Percentiles rank a stretch among this genome's conserved stretches.
These are phyloP conservation scores for Hsuehochloa calcarea DNA, from an alignment of 176 grass and related monocot genomes.

Conservation along the genomic window DNA sequence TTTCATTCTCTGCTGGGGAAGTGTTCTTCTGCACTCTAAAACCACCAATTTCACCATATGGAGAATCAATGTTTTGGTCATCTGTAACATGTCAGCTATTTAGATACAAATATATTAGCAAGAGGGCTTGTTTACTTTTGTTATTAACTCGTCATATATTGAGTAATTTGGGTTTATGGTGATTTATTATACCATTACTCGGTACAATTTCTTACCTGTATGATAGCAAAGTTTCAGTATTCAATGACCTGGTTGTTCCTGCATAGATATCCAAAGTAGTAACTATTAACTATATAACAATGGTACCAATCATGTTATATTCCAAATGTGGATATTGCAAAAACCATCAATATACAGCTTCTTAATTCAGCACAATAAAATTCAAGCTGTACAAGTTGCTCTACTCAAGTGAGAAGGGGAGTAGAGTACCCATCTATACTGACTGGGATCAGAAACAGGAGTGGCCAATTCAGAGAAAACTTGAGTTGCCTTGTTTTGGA, in stretches of 20 bases:
- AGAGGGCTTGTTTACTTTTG: background rate
- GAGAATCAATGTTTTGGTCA: background rate
- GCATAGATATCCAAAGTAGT: background rate
- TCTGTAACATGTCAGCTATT: background rate
- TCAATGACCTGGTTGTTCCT: background rate
- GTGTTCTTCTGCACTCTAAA: background rate
- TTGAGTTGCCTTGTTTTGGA: conserved; percentile 46
- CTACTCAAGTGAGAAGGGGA: conserved; percentile 30
- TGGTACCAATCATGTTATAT: conserved; percentile 4
- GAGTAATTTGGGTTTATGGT: background rate
- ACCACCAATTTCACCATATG: background rate
- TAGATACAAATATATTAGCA: background rate
- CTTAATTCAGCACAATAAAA: conserved; percentile 2
- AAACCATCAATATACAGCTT: conserved; percentile 24
- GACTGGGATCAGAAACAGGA: conserved; percentile 13
- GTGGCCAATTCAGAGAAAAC: conserved; percentile 40
- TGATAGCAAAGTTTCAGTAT: background rate
- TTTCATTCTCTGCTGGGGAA: background rate
- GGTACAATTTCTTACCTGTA: background rate
- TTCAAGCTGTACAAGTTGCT: conserved; percentile 30
- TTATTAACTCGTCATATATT: background rate
- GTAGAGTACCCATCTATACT: background rate
- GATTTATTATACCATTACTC: background rate
- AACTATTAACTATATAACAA: background rate
- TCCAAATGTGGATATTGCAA: conserved; percentile 42